Conservation (phyloP, 2,329 filamentous ascomycete species). For the Cladosporium oxysporum region DNA sequence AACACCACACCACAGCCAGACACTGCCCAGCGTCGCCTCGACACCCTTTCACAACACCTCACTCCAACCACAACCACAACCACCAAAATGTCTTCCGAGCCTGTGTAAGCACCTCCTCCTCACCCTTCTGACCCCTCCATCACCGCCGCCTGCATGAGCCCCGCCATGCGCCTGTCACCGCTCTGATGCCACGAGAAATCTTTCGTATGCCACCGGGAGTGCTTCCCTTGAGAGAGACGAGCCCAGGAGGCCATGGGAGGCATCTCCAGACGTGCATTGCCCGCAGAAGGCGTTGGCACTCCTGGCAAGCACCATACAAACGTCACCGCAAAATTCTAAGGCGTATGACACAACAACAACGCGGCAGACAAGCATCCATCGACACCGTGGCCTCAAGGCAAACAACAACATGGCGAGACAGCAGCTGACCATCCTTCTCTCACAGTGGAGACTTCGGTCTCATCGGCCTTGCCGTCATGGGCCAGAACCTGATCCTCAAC, state of each 20-base stretch:
- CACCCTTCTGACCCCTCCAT: slow-evolving; percentile 20
- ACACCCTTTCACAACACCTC: slow-evolving; percentile 16
- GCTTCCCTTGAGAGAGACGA: neutral
- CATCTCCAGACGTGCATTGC: neutral
- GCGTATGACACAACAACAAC: slow-evolving; percentile 13
- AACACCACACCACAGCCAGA: neutral
- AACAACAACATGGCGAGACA: slow-evolving; percentile 1
- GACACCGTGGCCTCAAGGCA: neutral
- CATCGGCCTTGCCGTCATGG: slow-evolving; percentile 55
- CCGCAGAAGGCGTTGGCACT: neutral
- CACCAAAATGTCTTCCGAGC: slow-evolving; percentile 34
- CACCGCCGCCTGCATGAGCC: slow-evolving; percentile 7
- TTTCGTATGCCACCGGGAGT: neutral
- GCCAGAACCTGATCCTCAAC: slow-evolving; percentile 58
- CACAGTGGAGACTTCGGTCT: slow-evolving; percentile 55
- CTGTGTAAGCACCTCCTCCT: slow-evolving; percentile 32
- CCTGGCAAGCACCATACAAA: neutral
- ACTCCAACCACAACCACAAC: slow-evolving; percentile 14
- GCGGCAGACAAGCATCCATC: neutral
- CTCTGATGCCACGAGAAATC: neutral
- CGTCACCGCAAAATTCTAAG: slow-evolving; percentile 14
- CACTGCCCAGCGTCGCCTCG: slow-evolving; percentile 14
- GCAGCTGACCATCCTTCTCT: slow-evolving; percentile 26
- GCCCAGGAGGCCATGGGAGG: neutral
- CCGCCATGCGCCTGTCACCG: slow-evolving; percentile 9